Percentiles rank a stretch among this genome's conserved stretches.
Conservation (phyloP, 345 rosid species). For the Turnera subulata region DNA sequence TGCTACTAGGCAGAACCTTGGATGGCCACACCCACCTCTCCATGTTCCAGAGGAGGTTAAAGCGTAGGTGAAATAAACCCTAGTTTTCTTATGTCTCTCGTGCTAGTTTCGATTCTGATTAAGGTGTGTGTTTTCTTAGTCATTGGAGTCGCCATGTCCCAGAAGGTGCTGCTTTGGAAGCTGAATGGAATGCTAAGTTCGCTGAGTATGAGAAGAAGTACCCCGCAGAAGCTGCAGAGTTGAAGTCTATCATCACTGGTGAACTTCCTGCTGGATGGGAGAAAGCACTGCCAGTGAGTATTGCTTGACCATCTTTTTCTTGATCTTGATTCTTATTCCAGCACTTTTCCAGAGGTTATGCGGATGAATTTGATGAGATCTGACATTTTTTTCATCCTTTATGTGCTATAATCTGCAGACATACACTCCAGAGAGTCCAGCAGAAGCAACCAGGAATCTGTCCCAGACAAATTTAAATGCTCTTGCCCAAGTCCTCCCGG, state of each 20-base stretch:
- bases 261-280: constrained; percentile 92
- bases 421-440: constrained; percentile 83
- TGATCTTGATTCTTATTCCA: constrained; percentile 1
- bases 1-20: constrained; percentile 96
- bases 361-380: neutral
- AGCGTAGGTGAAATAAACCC: constrained; percentile 40
- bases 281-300: constrained; percentile 84
- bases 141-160: constrained; percentile 93
- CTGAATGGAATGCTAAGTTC: constrained; percentile 85
- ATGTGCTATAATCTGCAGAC: constrained; percentile 42
- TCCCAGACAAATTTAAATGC: constrained; percentile 91
- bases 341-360: neutral
- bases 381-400: constrained; percentile 11
- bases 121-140: constrained; percentile 34
- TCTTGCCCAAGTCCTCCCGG: constrained; percentile 73
- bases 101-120: constrained; percentile 8
- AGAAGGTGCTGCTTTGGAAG: constrained; percentile 69
- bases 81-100: constrained; percentile 1
- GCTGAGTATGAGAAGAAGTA: constrained; percentile 88
- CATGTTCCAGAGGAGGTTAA: constrained; percentile 94
- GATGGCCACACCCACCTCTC: constrained; percentile 91
- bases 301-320: neutral
- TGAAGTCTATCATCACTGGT: constrained; percentile 71
- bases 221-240: constrained; percentile 85
- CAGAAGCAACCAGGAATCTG: constrained; percentile 90